Conservation (phyloP, 225 moss, liverwort and hornwort genomes). For the Physcomitrellopsis africana region DNA sequence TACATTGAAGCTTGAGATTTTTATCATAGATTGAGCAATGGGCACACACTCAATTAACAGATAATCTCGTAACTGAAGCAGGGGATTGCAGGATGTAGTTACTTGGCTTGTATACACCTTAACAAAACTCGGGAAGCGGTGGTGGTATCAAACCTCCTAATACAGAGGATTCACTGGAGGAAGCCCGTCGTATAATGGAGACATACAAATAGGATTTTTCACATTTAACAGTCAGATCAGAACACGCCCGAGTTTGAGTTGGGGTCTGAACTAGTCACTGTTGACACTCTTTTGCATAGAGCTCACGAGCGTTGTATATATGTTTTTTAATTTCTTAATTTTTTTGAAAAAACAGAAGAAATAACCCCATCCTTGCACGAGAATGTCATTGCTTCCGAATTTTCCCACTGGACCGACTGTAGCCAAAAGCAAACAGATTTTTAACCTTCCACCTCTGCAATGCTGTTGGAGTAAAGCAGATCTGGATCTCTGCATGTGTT, state of each 20-base stretch:
- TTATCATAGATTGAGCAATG: not conserved
- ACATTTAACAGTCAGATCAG: slow-evolving; percentile 8
- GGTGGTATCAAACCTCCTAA: slow-evolving; percentile 45
- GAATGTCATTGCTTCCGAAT: slow-evolving; percentile 14
- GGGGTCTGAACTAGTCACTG: slow-evolving; percentile 11
- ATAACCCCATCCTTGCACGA: slow-evolving; percentile 18
- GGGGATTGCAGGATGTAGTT: slow-evolving; percentile 81
- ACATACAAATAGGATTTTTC: slow-evolving; percentile 66
- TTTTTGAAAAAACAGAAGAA: no score
- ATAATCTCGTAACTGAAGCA: slow-evolving; percentile 52
- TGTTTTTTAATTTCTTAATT: slow-evolving; percentile 9
- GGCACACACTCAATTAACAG: slow-evolving; percentile 24
- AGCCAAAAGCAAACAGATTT: not conserved
- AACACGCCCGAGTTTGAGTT: slow-evolving; percentile 17
- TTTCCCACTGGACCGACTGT: slow-evolving; percentile 13
- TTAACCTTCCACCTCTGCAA: slow-evolving; percentile 5
- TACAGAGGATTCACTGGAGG: slow-evolving; percentile 71
- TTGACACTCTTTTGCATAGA: slow-evolving; percentile 19
- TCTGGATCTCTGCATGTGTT: not conserved
- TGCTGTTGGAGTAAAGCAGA: not conserved
- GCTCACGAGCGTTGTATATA: slow-evolving; percentile 30
- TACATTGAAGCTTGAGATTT: not conserved
- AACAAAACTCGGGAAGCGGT: slow-evolving; percentile 62
- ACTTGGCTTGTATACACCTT: slow-evolving; percentile 65
- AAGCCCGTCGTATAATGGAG: slow-evolving; percentile 91